These are phyloP conservation scores for Blastobotrys robertii DNA, from an alignment of 805 yeast species.

Conservation along the genomic window DNA sequence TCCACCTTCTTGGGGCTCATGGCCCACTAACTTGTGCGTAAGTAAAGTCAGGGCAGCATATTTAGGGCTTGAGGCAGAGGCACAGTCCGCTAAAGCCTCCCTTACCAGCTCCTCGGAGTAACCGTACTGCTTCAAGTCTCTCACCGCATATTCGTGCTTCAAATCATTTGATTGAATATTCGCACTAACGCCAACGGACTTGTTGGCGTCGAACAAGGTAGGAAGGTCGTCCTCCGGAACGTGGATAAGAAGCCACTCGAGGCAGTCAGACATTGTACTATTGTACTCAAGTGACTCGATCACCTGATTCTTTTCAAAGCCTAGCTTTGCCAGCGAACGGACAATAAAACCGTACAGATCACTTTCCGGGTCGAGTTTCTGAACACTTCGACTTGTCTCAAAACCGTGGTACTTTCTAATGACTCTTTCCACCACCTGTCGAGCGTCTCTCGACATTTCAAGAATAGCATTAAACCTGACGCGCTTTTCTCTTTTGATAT, in stretches of 20 bases:
- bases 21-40: slow-evolving; percentile 21
- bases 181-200: slow-evolving; percentile 24
- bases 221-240: slow-evolving; percentile 95
- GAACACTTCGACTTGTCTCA: slow-evolving; percentile 26
- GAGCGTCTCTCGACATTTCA: slow-evolving; percentile 53
- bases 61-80: slow-evolving; percentile 30
- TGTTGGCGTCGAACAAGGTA: slow-evolving; percentile 24
- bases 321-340: slow-evolving; percentile 35
- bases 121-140: slow-evolving; percentile 57
- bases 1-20: slow-evolving; percentile 20
- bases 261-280: slow-evolving; percentile 37
- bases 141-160: slow-evolving; percentile 46
- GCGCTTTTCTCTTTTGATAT: slow-evolving; percentile 10
- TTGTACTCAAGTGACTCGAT: slow-evolving; percentile 58
- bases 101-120: slow-evolving; percentile 56
- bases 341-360: slow-evolving; percentile 4
- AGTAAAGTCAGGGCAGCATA: slow-evolving; percentile 37
- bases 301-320: slow-evolving; percentile 63
- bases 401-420: slow-evolving; percentile 35
- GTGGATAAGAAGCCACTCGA: slow-evolving; percentile 77
- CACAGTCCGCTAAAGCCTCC: slow-evolving; percentile 34
- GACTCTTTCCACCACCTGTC: slow-evolving; percentile 53
- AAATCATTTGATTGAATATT: slow-evolving; percentile 39
- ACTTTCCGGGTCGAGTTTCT: slow-evolving; percentile 16
- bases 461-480: slow-evolving; percentile 33